Evolutionary conservation across 2,329 filamentous ascomycete genomes (phyloP).

Genomic region (Pseudogymnoascus destructans): DNA sequence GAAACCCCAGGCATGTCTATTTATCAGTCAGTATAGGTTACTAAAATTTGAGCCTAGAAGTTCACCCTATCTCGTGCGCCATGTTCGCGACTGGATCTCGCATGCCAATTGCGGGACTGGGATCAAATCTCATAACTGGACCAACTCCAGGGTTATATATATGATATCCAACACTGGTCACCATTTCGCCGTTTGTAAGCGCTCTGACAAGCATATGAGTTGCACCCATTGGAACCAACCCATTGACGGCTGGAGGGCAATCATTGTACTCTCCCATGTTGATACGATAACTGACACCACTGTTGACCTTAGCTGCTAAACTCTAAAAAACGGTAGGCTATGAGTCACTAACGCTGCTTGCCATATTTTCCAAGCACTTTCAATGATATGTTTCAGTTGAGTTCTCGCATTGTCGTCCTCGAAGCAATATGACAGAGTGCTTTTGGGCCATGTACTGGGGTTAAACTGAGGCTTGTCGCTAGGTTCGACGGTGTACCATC

Average conservation of each 20-base stretch:
- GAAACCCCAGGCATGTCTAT: slow-evolving; percentile 9
- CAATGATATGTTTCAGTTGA: background rate
- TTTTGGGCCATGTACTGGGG: background rate
- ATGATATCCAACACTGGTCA: background rate
- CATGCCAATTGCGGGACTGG: background rate
- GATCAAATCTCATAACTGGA: background rate
- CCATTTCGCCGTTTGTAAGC: background rate
- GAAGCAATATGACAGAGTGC: slow-evolving; percentile 5
- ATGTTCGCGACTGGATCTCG: slow-evolving; percentile 9
- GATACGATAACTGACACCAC: slow-evolving; percentile 6
- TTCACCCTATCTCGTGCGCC: slow-evolving; percentile 9
- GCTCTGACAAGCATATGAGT: background rate
- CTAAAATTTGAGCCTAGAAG: background rate
- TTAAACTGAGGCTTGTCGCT: too few relatives aligned
- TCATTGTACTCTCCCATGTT: slow-evolving; percentile 8
- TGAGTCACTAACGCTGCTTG: background rate
- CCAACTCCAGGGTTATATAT: background rate
- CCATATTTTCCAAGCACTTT: background rate
- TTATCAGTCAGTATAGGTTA: background rate
- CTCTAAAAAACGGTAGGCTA: too few relatives aligned
- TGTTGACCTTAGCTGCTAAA: background rate
- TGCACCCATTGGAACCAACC: background rate
- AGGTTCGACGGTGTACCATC: background rate
- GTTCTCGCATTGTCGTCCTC: background rate
- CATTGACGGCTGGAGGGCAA: background rate